Conservation (phyloP, 1,139 yeast genomes). For the Protomyces pachydermus region DNA sequence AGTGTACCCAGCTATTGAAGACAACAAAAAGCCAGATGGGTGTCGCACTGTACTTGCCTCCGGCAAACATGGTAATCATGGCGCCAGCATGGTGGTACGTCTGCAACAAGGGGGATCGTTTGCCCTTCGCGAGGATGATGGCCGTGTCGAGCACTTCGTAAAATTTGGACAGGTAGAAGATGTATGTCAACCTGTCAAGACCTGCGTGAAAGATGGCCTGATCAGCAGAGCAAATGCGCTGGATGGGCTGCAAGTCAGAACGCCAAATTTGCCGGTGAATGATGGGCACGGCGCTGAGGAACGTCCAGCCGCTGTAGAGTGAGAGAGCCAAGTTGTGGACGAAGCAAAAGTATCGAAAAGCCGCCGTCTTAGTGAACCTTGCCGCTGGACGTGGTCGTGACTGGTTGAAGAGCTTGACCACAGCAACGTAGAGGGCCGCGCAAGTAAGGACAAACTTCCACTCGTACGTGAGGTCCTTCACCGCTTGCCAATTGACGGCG, state of each 20-base stretch:
- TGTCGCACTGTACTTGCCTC: slow-evolving; percentile 64
- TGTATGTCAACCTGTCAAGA: slow-evolving; percentile 57
- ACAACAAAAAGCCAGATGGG: slow-evolving; percentile 80
- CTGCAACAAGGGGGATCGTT: slow-evolving; percentile 63
- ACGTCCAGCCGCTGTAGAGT: slow-evolving; percentile 66
- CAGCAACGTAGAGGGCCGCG: slow-evolving; percentile 55
- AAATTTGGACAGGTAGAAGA: slow-evolving; percentile 66
- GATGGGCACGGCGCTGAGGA: slow-evolving; percentile 38
- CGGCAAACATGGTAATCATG: slow-evolving; percentile 80
- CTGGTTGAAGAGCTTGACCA: slow-evolving; percentile 55
- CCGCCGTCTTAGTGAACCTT: slow-evolving; percentile 50
- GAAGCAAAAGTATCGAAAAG: slow-evolving; percentile 55
- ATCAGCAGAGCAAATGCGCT: slow-evolving; percentile 61
- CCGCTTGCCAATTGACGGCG: neutral
- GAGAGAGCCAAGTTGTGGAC: slow-evolving; percentile 61
- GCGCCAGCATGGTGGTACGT: slow-evolving; percentile 81
- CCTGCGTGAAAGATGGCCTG: slow-evolving; percentile 58
- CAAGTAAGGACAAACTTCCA: slow-evolving; percentile 42
- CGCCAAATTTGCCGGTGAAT: slow-evolving; percentile 28
- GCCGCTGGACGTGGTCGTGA: slow-evolving; percentile 47
- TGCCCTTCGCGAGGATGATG: slow-evolving; percentile 64
- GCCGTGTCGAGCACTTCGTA: slow-evolving; percentile 69
- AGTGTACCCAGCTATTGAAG: slow-evolving; percentile 70
- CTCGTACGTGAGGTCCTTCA: slow-evolving; percentile 8
- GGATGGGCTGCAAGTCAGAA: slow-evolving; percentile 41